Percentiles rank a stretch among this genome's conserved stretches.
phyloP scores from a whole-genome alignment of 257 asterid species.

The Solanum habrochaites region DNA sequence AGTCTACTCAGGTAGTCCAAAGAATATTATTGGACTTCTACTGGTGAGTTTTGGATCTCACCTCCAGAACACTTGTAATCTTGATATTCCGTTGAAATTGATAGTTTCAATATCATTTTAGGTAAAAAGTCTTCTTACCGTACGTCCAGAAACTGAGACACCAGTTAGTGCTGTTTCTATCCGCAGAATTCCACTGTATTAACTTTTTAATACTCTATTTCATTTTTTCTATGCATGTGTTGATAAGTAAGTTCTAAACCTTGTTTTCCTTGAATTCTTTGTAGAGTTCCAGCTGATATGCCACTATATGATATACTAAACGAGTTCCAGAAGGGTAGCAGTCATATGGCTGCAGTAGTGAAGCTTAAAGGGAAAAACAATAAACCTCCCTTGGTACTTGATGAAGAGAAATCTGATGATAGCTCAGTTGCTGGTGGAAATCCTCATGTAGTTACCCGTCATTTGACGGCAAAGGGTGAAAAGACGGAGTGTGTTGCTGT shows the following conservation, averaged over 20 bases:
- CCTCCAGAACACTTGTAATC: background rate
- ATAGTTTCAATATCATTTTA: conserved; percentile 2
- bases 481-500: conserved; percentile 27
- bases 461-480: conserved; percentile 24
- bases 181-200: conserved; percentile 77
- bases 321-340: conserved; percentile 75
- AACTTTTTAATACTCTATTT: background rate
- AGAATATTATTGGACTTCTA: conserved; percentile 68
- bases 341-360: conserved; percentile 92
- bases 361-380: conserved; percentile 35
- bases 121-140: conserved; percentile 87
- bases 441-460: conserved; percentile 32
- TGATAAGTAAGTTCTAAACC: background rate
- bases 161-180: conserved; percentile 85
- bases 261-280: conserved; percentile 5
- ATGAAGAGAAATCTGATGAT: conserved; percentile 33
- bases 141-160: conserved; percentile 78
- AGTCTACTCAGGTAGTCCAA: conserved; percentile 65
- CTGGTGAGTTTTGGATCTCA: conserved; percentile 30
- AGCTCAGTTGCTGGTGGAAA: conserved; percentile 12
- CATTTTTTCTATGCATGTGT: background rate
- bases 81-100: background rate
- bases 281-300: conserved; percentile 85
- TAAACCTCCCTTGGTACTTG: conserved; percentile 25
- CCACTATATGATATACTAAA: conserved; percentile 84